A percentile compares a stretch with the other conserved stretches of the same genome.
Evolutionary conservation across 2,329 filamentous ascomycete genomes (phyloP).

Genomic region (Canariomyces notabilis): DNA sequence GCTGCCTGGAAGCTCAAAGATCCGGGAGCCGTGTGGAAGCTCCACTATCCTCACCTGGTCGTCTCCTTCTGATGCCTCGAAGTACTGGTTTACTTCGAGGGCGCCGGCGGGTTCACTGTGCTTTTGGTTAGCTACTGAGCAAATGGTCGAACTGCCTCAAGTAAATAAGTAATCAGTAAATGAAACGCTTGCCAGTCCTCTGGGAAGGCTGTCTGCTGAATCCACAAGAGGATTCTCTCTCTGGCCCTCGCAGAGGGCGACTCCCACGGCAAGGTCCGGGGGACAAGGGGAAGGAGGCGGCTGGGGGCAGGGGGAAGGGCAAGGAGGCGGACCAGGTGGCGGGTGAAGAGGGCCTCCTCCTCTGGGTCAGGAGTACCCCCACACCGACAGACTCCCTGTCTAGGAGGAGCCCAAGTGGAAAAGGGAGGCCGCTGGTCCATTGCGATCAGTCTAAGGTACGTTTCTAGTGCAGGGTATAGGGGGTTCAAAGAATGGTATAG

Average conservation of each 20-base stretch:
- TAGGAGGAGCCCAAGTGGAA: no score
- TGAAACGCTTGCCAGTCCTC: constrained; percentile 9
- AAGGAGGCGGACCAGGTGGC: background rate
- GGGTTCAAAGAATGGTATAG: no score
- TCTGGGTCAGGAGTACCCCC: no score
- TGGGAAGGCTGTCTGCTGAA: constrained; percentile 2
- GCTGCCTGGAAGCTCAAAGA: no score
- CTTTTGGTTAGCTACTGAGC: background rate
- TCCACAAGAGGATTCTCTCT: constrained; percentile 4
- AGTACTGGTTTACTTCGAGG: background rate
- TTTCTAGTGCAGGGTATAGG: no score
- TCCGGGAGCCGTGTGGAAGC: background rate
- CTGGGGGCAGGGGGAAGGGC: background rate
- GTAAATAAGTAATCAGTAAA: background rate
- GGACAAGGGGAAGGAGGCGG: background rate
- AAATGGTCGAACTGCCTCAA: background rate
- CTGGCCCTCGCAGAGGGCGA: no score
- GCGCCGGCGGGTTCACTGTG: constrained; percentile 3
- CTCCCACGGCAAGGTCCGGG: background rate
- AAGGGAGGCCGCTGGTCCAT: no score
- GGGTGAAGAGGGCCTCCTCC: background rate
- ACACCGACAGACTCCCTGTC: no score
- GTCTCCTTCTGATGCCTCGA: background rate
- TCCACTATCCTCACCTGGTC: background rate
- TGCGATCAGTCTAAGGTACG: no score